Conservation (phyloP, 106 monocot species). For the Allium fistulosum region DNA sequence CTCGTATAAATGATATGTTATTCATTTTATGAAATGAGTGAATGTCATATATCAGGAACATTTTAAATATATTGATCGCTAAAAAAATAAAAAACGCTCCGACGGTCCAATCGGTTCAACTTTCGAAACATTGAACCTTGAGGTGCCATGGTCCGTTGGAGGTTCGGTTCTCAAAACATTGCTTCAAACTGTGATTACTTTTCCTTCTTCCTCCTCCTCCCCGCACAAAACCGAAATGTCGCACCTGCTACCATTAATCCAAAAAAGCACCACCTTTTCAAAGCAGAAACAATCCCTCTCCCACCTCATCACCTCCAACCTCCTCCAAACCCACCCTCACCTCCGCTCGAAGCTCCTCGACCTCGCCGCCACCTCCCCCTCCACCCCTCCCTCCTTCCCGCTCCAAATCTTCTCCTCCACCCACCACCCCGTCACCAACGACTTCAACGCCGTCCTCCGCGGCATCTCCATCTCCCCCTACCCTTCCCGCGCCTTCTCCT, state of each 20-base stretch:
- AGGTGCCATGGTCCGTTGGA: no score
- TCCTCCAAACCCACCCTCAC: constrained; percentile 28
- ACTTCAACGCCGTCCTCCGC: constrained; percentile 72
- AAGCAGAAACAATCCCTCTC: constrained; percentile 55
- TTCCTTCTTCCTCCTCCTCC: background rate
- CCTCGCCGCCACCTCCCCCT: constrained; percentile 34
- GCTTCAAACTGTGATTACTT: no score
- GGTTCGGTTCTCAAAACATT: no score
- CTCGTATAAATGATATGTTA: no score
- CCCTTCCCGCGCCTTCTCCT: constrained; percentile 39
- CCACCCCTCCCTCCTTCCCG: constrained; percentile 34
- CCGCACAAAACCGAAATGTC: background rate
- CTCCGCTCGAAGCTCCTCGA: constrained; percentile 41
- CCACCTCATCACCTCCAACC: constrained; percentile 44
- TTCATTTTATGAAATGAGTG: no score
- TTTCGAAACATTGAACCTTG: no score
- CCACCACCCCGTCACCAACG: constrained; percentile 48
- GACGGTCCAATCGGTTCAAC: no score
- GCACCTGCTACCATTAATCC: constrained; percentile 25
- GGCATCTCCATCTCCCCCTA: constrained; percentile 26
- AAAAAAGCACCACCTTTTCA: constrained; percentile 23
- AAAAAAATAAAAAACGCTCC: no score
- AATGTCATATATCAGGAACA: no score
- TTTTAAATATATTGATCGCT: no score
- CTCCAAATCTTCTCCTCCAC: constrained; percentile 22